Percentiles rank a stretch among this genome's conserved stretches.
These are phyloP conservation scores for Laguncularia racemosa DNA, from an alignment of 345 rosid genomes.

Conservation along the genomic window DNA sequence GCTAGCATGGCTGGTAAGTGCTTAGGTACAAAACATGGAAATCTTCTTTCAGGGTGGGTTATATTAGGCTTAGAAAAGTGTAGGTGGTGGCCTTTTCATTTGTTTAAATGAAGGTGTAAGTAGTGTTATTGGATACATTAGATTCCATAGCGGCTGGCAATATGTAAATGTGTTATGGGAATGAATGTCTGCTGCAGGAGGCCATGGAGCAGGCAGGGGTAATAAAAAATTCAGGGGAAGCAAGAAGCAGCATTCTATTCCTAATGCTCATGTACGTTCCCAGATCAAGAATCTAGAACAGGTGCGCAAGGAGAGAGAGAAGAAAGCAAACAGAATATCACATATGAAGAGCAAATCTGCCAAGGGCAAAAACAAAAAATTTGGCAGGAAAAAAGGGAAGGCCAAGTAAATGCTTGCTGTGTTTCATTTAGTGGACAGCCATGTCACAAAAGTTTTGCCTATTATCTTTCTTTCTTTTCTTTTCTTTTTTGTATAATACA, in stretches of 20 bases:
- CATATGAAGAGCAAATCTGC: constrained; percentile 53
- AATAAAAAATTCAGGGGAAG: constrained; percentile 41
- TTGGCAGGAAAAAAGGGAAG: constrained; percentile 17
- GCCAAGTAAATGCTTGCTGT: constrained; percentile 5
- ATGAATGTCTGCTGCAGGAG: constrained; percentile 24
- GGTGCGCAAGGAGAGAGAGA: constrained; percentile 82
- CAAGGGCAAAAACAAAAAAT: constrained; percentile 27
- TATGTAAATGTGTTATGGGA: neutral
- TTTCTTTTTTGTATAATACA: too few species aligned
- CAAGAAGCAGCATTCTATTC: constrained; percentile 35
- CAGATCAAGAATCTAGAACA: constrained; percentile 86
- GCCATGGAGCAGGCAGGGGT: constrained; percentile 14
- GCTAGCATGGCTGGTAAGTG: constrained; percentile 42
- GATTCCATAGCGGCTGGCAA: neutral
- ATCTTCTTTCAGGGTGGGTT: neutral
- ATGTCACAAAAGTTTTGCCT: too few species aligned
- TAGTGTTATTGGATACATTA: neutral
- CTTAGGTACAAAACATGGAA: neutral
- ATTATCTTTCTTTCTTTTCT: too few species aligned
- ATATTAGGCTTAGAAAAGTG: too few species aligned
- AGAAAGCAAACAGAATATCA: constrained; percentile 50
- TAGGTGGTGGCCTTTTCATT: too few species aligned
- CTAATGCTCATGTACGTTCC: constrained; percentile 74
- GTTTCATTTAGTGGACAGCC: too few species aligned
- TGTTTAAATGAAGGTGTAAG: too few species aligned